These are phyloP conservation scores for Neobulgaria alba DNA, from an alignment of 2,329 filamentous ascomycete genomes.

Conservation along the genomic window DNA sequence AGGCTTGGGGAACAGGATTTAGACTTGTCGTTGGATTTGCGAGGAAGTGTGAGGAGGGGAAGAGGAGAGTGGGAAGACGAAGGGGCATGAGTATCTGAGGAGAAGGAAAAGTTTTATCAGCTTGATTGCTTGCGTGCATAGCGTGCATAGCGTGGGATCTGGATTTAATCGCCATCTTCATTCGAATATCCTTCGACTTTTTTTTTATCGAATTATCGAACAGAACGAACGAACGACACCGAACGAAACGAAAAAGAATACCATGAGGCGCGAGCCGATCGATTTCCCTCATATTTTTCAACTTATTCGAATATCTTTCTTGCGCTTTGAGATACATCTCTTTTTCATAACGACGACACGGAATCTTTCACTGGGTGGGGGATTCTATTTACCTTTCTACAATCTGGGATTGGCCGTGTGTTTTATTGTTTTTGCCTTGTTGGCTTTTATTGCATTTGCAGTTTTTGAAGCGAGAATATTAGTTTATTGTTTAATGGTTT, in stretches of 20 bases:
- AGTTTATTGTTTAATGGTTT: background rate
- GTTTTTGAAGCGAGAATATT: background rate
- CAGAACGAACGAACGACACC: too few relatives aligned
- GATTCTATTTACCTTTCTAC: background rate
- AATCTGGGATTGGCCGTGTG: too few relatives aligned
- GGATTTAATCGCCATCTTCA: background rate
- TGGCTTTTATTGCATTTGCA: too few relatives aligned
- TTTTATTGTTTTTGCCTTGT: too few relatives aligned
- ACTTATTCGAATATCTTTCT: background rate
- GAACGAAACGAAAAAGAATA: too few relatives aligned
- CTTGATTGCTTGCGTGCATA: background rate
- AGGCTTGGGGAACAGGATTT: conserved; percentile 77
- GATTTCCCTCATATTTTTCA: background rate
- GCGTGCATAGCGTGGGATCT: background rate
- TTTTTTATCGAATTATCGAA: background rate
- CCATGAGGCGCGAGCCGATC: background rate
- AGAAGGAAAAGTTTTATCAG: too few relatives aligned
- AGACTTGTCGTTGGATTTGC: conserved; percentile 85
- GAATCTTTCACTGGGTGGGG: background rate
- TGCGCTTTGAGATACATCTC: background rate
- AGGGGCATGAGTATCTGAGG: conserved; percentile 24
- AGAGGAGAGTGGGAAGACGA: conserved; percentile 18
- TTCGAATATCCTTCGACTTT: background rate
- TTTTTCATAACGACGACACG: background rate
- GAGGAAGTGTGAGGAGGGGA: conserved; percentile 23